Conservation (phyloP, 306 rosid genomes). For the Echinosophora koreensis region DNA sequence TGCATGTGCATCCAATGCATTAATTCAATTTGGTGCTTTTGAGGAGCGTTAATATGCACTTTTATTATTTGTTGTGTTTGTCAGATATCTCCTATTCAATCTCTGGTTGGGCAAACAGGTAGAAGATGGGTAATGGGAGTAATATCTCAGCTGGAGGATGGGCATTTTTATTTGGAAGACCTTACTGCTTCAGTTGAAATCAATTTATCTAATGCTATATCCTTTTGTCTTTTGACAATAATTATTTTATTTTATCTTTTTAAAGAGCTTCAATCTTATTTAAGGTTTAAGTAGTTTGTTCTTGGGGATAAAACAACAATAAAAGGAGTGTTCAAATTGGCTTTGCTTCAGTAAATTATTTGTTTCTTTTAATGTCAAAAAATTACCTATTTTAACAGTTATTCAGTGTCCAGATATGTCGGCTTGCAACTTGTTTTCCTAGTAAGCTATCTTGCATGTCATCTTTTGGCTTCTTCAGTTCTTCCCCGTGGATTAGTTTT, state of each 20-base stretch:
- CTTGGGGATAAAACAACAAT: background rate
- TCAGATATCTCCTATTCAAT: constrained; percentile 96
- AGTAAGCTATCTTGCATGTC: background rate
- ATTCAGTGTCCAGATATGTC: constrained; percentile 13
- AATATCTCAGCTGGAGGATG: constrained; percentile 89
- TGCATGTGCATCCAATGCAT: background rate
- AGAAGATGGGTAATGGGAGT: constrained; percentile 92
- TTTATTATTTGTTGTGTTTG: constrained; percentile 38
- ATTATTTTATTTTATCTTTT: constrained; percentile 28
- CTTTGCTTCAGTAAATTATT: background rate
- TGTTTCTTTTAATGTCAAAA: too few species aligned
- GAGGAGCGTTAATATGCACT: constrained; percentile 14
- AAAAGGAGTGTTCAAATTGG: constrained; percentile 3
- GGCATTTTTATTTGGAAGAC: constrained; percentile 89
- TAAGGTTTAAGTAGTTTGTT: constrained; percentile 21
- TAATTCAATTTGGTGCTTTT: constrained; percentile 19
- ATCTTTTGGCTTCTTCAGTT: constrained; percentile 19
- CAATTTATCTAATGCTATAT: constrained; percentile 81
- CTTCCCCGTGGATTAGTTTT: background rate
- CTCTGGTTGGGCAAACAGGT: constrained; percentile 87
- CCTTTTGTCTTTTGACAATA: constrained; percentile 56
- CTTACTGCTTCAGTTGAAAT: constrained; percentile 84
- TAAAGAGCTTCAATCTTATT: constrained; percentile 1
- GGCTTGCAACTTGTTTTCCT: constrained; percentile 25
- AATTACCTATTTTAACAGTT: too few species aligned